These are phyloP conservation scores for Pythium guiyangense DNA, from an alignment of 352 stramenopile genomes.

Conservation along the genomic window DNA sequence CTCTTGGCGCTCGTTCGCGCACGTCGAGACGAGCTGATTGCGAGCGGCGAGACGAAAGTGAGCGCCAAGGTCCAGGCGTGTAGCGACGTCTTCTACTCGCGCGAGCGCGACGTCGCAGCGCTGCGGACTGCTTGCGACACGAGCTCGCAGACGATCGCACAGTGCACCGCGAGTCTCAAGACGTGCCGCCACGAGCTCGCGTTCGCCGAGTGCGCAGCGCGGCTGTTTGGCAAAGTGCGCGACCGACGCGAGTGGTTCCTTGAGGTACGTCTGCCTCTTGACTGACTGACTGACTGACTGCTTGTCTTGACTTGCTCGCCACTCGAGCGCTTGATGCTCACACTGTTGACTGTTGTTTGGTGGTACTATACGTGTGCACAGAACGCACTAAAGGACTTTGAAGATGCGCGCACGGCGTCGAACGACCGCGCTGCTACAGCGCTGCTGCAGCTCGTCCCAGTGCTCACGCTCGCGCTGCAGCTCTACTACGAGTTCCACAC, in stretches of 20 bases:
- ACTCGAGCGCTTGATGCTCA: neutral
- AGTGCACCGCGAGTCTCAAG: slow-evolving; percentile 19
- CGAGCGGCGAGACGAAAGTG: slow-evolving; percentile 21
- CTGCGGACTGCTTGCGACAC: slow-evolving; percentile 17
- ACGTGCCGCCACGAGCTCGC: slow-evolving; percentile 21
- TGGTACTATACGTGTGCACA: neutral
- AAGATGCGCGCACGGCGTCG: slow-evolving; percentile 20
- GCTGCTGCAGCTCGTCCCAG: slow-evolving; percentile 38
- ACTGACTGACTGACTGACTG: neutral
- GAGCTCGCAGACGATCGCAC: slow-evolving; percentile 20
- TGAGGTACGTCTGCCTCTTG: slow-evolving; percentile 4
- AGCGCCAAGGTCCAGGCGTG: slow-evolving; percentile 29
- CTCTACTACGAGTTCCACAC: slow-evolving; percentile 64
- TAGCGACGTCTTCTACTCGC: slow-evolving; percentile 26
- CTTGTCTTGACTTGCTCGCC: slow-evolving; percentile 1
- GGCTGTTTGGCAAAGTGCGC: slow-evolving; percentile 28
- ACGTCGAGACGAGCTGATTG: slow-evolving; percentile 24
- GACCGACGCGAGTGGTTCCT: slow-evolving; percentile 11
- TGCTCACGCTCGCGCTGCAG: slow-evolving; percentile 33
- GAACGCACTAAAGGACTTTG: slow-evolving; percentile 16
- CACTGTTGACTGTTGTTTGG: neutral
- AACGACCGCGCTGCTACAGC: slow-evolving; percentile 25
- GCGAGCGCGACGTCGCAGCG: slow-evolving; percentile 28
- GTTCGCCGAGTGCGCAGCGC: slow-evolving; percentile 28
- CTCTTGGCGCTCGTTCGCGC: slow-evolving; percentile 31